Percentiles rank a stretch among this genome's conserved stretches.
phyloP scores from a whole-genome alignment of 169 alveolate genomes.

The Perkinsus olseni region DNA sequence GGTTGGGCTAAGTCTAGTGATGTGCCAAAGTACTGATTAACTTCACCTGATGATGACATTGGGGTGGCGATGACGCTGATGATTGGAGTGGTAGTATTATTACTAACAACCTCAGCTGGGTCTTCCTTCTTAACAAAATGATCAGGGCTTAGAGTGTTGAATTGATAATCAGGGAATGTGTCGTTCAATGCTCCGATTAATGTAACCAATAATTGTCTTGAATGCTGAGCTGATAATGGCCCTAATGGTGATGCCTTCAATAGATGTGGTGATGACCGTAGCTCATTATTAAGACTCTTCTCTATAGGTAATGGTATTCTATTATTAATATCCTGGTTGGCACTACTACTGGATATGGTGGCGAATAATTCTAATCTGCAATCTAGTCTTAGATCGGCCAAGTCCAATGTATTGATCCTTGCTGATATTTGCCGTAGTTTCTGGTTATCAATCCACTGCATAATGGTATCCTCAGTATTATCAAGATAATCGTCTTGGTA shows the following conservation, averaged over 20 bases:
- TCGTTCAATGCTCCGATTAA: neutral
- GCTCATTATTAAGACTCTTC: neutral
- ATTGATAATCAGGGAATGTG: neutral
- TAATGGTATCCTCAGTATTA: neutral
- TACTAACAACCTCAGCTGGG: neutral
- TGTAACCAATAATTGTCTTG: neutral
- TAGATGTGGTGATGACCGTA: neutral
- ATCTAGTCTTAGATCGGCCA: neutral
- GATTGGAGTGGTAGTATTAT: neutral
- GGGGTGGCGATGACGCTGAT: no score
- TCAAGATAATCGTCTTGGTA: no score
- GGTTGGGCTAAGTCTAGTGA: neutral
- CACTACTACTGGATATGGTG: neutral
- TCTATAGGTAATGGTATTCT: neutral
- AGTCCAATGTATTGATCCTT: neutral
- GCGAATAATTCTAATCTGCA: neutral
- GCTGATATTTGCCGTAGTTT: neutral
- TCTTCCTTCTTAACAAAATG: neutral
- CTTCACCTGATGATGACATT: neutral
- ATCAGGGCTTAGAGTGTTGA: neutral
- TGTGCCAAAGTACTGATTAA: neutral
- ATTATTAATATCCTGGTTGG: no score
- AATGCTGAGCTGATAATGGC: neutral
- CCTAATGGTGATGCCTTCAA: neutral
- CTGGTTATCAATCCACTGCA: neutral